Percentiles rank a stretch among this genome's conserved stretches.
phyloP scores from a whole-genome alignment of 176 grass and related monocot species.

The Triticum timopheevii region DNA sequence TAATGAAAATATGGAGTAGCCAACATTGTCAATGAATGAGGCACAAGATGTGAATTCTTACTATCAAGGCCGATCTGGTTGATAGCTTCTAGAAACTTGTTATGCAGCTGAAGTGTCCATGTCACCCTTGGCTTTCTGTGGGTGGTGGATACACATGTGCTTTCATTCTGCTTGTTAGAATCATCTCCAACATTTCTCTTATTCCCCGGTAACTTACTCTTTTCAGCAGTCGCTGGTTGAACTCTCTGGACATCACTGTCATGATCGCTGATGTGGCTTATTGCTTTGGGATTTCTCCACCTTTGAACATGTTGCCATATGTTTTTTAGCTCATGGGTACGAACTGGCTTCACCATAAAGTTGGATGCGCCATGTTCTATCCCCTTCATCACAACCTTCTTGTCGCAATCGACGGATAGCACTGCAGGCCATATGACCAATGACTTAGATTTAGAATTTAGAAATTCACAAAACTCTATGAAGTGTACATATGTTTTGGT shows the following conservation, averaged over 20 bases:
- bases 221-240: not conserved
- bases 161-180: constrained; percentile 13
- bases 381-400: not conserved
- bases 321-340: not conserved
- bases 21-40: not conserved
- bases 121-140: not conserved
- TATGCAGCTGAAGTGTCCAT: not conserved
- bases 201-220: constrained; percentile 29
- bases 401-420: not conserved
- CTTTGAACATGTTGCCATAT: not conserved
- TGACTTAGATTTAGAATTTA: not conserved
- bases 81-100: not conserved
- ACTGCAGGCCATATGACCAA: not conserved
- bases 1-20: not conserved
- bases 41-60: not conserved
- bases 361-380: not conserved
- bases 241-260: not conserved
- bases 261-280: not conserved
- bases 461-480: not conserved
- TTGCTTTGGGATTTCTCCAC: not conserved
- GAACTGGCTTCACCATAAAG: not conserved
- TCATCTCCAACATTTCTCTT: constrained; percentile 10
- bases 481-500: not conserved
- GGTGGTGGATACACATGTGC: not conserved
- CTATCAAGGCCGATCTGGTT: not conserved